phyloP scores from a whole-genome alignment of 2,329 filamentous ascomycete species.

The Lachnellula arida region DNA sequence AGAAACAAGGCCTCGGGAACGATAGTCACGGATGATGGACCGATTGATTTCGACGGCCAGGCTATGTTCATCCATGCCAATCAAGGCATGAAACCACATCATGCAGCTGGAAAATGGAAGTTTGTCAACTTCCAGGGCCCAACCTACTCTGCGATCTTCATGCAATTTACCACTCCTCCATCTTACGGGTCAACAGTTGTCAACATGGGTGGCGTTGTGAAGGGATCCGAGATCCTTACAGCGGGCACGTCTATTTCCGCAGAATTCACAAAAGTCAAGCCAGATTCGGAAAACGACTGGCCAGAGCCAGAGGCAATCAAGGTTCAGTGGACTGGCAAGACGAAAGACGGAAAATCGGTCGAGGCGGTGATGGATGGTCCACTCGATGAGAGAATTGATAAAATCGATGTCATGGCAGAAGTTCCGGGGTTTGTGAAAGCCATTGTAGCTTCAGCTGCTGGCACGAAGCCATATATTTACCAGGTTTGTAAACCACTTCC shows the following conservation, averaged over 20 bases:
- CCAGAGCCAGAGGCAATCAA: conserved; percentile 73
- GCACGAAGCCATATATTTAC: conserved; percentile 97
- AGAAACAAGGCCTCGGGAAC: conserved; percentile 76
- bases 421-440: conserved; percentile 94
- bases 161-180: conserved; percentile 92
- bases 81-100: conserved; percentile 99
- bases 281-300: conserved; percentile 80
- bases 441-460: conserved; percentile 81
- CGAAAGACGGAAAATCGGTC: conserved; percentile 69
- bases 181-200: conserved; percentile 87
- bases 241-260: conserved; percentile 63
- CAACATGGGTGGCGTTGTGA: conserved; percentile 75
- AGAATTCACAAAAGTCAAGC: conserved; percentile 63
- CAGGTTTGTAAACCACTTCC: conserved; percentile 54
- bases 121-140: conserved; percentile 89
- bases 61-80: conserved; percentile 80
- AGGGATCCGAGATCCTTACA: conserved; percentile 73
- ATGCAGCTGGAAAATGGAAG: conserved; percentile 88
- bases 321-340: conserved; percentile 74
- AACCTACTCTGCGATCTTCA: conserved; percentile 81
- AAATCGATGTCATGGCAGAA: conserved; percentile 94
- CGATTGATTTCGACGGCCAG: conserved; percentile 75
- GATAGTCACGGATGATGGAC: conserved; percentile 76
- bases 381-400: conserved; percentile 68
- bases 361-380: conserved; percentile 64